phyloP scores from a whole-genome alignment of 148 eudicot genomes.

The Spergularia bocconei region DNA sequence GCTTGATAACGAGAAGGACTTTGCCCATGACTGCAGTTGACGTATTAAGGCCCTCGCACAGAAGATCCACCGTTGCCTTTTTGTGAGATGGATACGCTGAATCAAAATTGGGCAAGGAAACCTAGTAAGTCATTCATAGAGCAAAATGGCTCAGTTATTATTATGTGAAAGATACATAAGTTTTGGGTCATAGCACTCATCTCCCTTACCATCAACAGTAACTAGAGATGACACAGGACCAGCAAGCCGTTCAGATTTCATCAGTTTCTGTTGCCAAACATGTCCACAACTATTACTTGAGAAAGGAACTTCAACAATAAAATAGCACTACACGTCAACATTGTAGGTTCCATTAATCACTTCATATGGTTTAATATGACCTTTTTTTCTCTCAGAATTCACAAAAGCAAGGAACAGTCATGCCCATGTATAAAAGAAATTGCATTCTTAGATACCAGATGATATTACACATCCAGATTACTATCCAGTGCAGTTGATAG shows the following conservation, averaged over 20 bases:
- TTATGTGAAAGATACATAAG: background rate
- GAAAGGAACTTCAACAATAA: background rate
- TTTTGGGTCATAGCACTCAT: background rate
- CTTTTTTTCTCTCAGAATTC: background rate
- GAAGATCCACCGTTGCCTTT: conserved; percentile 53
- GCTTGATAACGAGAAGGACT: conserved; percentile 62
- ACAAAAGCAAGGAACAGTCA: background rate
- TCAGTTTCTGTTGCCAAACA: conserved; percentile 52
- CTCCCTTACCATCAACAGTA: conserved; percentile 56
- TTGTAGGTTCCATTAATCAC: background rate
- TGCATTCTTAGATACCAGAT: background rate
- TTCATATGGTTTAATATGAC: background rate
- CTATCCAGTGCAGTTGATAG: background rate
- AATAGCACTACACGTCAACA: background rate
- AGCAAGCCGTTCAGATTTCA: conserved; percentile 61
- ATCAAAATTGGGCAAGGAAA: conserved; percentile 26
- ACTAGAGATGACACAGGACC: conserved; percentile 54
- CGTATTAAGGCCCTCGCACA: conserved; percentile 75
- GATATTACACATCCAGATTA: background rate
- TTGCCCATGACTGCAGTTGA: conserved; percentile 57
- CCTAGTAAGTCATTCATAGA: conserved; percentile 15
- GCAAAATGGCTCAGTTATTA: background rate
- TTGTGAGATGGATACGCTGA: conserved; percentile 56
- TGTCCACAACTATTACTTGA: conserved; percentile 3
- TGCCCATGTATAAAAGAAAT: background rate